These are phyloP conservation scores for Salmacisia buchloeana DNA, from an alignment of 1,284 basidiomycete species.

Conservation along the genomic window DNA sequence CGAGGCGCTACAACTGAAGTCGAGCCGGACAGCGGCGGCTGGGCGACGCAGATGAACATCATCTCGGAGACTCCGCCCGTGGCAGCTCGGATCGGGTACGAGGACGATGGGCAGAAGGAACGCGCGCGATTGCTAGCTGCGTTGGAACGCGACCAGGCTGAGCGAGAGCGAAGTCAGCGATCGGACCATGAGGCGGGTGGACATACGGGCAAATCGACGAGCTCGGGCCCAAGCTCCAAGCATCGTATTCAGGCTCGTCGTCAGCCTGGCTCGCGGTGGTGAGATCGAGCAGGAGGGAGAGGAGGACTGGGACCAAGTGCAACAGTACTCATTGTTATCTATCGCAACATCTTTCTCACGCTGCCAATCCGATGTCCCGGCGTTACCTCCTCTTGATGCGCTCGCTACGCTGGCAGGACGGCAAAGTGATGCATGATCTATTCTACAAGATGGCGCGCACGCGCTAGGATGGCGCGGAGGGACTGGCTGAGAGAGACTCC, in stretches of 20 bases:
- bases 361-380: background rate
- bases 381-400: too few relatives aligned
- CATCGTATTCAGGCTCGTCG: background rate
- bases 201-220: background rate
- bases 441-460: conserved; percentile 3
- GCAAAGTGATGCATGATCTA: background rate
- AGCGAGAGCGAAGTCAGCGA: too few relatives aligned
- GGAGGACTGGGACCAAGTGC: too few relatives aligned
- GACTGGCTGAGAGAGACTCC: too few relatives aligned
- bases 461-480: background rate
- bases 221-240: conserved; percentile 2
- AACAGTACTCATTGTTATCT: too few relatives aligned
- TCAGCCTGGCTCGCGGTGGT: background rate
- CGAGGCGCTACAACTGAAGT: background rate
- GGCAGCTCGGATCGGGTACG: background rate
- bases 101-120: background rate
- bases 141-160: background rate
- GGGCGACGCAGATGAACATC: background rate
- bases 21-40: background rate
- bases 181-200: background rate
- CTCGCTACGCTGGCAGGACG: too few relatives aligned
- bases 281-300: too few relatives aligned
- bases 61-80: background rate
- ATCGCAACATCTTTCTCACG: background rate
- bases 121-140: background rate